Base-by-base conservation (phyloP, 2,329 filamentous ascomycete species). In the Didymella glomerata region DNA sequence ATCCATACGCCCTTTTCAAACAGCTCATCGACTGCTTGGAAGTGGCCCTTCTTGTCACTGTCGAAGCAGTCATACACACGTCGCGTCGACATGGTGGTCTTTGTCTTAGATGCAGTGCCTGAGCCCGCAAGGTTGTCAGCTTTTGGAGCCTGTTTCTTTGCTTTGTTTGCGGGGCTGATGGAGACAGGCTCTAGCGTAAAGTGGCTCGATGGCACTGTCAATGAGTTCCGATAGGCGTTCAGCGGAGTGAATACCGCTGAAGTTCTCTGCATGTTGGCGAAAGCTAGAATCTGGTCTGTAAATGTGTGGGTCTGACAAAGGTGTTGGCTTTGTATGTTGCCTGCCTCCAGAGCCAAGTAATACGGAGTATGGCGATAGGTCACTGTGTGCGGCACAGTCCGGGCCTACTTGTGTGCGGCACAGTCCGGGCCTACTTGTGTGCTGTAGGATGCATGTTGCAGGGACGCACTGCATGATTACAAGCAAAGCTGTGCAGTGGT, bases 1-100 rank as follows among this genome's bases (percentile, higher is more conserved):
- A 71, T 61, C 68, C 66, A 71, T 1, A 72, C 56, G 5, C 68
- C 67, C 16, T 36, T 48, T 11, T 50, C 45, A 25, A 54, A 63
- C 13, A 72, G 61, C 5, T 64, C 24, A 22, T 61, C 50, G 14
- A 56, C 61, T 0, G 66, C 58, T 47, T 60, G 53, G 8, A 61
- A 63, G 30, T 68, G 67, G 1, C 65, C 63, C 13, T 65, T 42
- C 9, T 9, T 20, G 1, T 60, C 41, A 3, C 42, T 18, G 10
- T 63, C 63, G 54, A 70, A 69, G 44, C 68, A 57, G 18, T 50
- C 40, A 24, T 41, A 57, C 16, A 34, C 10, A 18, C 13, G 28
- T 45, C 14, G 49, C 13, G 41, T 20, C n/a, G 25, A 22, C 49
- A 52, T 52, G 13, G 20, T 24, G 27, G 14, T 30, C 8, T 45